Percentiles rank a stretch among this genome's conserved stretches.
Conservation (phyloP, 495 filamentous ascomycete genomes). For the Penicillium flavigenum region DNA sequence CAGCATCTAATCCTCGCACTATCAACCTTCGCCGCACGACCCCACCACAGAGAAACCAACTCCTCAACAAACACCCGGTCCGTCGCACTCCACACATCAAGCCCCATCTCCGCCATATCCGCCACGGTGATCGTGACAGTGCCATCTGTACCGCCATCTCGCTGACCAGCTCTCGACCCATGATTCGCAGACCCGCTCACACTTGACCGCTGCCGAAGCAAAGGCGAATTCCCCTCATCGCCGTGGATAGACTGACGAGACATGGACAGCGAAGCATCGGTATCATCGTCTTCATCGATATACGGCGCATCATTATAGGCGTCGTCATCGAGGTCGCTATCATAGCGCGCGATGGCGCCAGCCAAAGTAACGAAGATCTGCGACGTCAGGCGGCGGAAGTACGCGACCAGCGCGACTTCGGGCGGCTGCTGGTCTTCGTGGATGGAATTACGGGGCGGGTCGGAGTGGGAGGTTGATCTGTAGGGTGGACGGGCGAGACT, state of each 20-base stretch:
- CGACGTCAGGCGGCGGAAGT: constrained; percentile 85
- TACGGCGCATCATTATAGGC: constrained; percentile 18
- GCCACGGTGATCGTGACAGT: constrained; percentile 62
- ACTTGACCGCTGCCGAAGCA: constrained; percentile 28
- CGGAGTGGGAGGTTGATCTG: constrained; percentile 27
- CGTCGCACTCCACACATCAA: constrained; percentile 80
- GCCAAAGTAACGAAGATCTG: constrained; percentile 67
- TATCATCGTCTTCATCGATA: constrained; percentile 24
- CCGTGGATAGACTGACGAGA: constrained; percentile 32
- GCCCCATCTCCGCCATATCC: constrained; percentile 75
- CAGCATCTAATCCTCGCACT: constrained; percentile 75
- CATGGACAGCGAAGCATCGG: constrained; percentile 25
- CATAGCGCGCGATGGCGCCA: constrained; percentile 49
- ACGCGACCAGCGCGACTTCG: constrained; percentile 81
- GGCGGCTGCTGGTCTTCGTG: constrained; percentile 39
- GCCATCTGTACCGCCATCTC: constrained; percentile 16
- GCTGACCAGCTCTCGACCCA: constrained; percentile 5
- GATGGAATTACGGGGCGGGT: constrained; percentile 38
- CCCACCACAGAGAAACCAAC: constrained; percentile 69
- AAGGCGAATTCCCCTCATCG: constrained; percentile 31
- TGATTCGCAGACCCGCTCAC: constrained; percentile 5
- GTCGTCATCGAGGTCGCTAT: constrained; percentile 34
- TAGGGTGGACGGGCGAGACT: constrained; percentile 32
- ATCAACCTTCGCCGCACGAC: constrained; percentile 63
- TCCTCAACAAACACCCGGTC: constrained; percentile 74